phyloP scores from a whole-genome alignment of 208 protist genomes.

The Trypanosoma mega region DNA sequence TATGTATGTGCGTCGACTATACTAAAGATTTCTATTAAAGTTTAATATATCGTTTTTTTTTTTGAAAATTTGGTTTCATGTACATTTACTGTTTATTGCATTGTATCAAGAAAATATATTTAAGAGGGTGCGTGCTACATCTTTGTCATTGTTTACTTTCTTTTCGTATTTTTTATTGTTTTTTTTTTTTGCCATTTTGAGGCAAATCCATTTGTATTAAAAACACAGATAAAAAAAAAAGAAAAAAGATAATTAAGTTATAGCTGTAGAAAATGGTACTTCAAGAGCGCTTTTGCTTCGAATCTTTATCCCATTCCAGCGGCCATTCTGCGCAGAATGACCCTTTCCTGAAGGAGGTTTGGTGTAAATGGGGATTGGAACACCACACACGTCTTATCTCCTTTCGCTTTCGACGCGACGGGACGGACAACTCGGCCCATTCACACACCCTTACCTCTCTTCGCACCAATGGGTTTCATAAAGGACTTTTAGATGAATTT shows the following conservation, averaged over 20 bases:
- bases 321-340: conserved; percentile 5
- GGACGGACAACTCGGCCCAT: not conserved
- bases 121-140: not conserved
- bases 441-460: not conserved
- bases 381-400: conserved; percentile 10
- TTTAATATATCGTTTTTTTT: too few relatives aligned
- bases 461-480: conserved; percentile 40
- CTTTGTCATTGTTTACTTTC: not conserved
- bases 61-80: too few relatives aligned
- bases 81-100: too few relatives aligned
- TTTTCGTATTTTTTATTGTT: conserved; percentile 1
- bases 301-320: not conserved
- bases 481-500: conserved; percentile 41
- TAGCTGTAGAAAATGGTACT: not conserved
- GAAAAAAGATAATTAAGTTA: not conserved
- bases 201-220: not conserved
- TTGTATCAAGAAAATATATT: not conserved
- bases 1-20: too few relatives aligned
- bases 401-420: conserved; percentile 20
- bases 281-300: conserved; percentile 10
- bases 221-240: too few relatives aligned
- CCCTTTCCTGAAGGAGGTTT: conserved; percentile 13
- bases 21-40: too few relatives aligned
- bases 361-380: conserved; percentile 20
- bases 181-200: conserved; percentile 3